Evolutionary conservation across 179 eudicot genomes (phyloP).

Genomic region (Amaranthus tricolor): DNA sequence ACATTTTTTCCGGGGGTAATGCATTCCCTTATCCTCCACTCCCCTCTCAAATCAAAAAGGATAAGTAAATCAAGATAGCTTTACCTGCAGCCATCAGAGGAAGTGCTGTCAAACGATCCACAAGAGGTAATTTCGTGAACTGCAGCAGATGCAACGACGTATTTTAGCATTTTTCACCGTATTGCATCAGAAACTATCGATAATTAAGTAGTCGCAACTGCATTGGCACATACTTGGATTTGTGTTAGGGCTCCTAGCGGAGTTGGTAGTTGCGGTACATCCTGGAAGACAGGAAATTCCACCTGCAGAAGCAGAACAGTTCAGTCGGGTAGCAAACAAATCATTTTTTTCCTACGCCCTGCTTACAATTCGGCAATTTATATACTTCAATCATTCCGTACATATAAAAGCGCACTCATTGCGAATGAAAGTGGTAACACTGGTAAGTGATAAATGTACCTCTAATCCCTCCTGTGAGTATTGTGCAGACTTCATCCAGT

Average conservation of each 20-base stretch:
- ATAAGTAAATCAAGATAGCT: neutral
- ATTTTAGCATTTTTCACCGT: slow-evolving; percentile 15
- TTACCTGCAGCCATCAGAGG: slow-evolving; percentile 75
- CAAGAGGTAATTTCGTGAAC: slow-evolving; percentile 54
- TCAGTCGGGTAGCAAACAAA: neutral
- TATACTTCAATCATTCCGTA: neutral
- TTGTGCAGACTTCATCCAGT: slow-evolving; percentile 53
- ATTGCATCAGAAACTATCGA: neutral
- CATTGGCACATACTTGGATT: slow-evolving; percentile 40
- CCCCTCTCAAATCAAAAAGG: neutral
- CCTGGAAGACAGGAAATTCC: slow-evolving; percentile 61
- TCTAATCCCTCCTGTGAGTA: slow-evolving; percentile 67
- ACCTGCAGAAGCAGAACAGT: slow-evolving; percentile 44
- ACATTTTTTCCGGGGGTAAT: too few species aligned
- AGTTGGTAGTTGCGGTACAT: slow-evolving; percentile 57
- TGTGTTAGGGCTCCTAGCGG: slow-evolving; percentile 59
- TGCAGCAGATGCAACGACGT: slow-evolving; percentile 32
- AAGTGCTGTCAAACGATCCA: slow-evolving; percentile 56
- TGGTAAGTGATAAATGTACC: slow-evolving; percentile 35
- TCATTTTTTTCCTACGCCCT: neutral
- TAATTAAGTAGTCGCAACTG: neutral
- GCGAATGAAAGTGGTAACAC: neutral
- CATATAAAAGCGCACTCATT: neutral
- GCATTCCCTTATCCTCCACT: too few species aligned
- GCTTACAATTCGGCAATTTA: neutral